phyloP scores from a whole-genome alignment of 148 eudicot species.

The Rhododendron simsii region DNA sequence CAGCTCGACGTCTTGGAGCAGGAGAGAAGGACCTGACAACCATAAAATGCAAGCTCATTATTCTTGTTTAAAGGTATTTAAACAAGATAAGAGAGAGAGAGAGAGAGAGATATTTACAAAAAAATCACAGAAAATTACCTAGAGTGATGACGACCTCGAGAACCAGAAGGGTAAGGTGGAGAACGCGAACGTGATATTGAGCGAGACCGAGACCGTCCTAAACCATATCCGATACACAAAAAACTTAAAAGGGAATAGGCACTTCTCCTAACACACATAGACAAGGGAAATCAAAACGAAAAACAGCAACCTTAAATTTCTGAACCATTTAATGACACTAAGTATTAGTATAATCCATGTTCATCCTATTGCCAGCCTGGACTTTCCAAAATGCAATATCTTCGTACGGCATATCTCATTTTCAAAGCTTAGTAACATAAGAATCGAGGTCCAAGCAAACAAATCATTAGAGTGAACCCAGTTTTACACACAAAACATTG shows the following conservation, averaged over 20 bases:
- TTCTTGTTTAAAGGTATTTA: not conserved
- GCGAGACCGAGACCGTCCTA: slow-evolving; percentile 63
- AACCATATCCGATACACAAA: not conserved
- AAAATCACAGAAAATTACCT: slow-evolving; percentile 25
- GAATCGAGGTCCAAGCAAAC: not conserved
- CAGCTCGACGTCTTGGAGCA: slow-evolving; percentile 47
- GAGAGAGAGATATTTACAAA: too few species aligned
- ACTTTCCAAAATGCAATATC: not conserved
- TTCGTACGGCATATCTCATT: not conserved
- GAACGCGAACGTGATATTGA: slow-evolving; percentile 60
- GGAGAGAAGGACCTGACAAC: slow-evolving; percentile 49
- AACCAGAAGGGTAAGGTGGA: slow-evolving; percentile 44
- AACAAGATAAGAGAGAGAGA: not conserved
- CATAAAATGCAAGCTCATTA: slow-evolving; percentile 1
- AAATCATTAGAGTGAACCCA: not conserved
- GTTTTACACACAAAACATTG: not conserved
- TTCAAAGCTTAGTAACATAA: not conserved
- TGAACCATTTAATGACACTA: not conserved
- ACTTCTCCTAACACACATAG: not conserved
- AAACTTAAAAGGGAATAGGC: not conserved
- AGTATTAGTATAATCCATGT: not conserved
- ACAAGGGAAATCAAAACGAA: not conserved
- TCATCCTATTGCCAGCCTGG: not conserved
- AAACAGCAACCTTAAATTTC: not conserved
- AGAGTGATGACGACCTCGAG: slow-evolving; percentile 49